Conservation (phyloP, 306 rosid genomes). For the Cajanus cajan region DNA sequence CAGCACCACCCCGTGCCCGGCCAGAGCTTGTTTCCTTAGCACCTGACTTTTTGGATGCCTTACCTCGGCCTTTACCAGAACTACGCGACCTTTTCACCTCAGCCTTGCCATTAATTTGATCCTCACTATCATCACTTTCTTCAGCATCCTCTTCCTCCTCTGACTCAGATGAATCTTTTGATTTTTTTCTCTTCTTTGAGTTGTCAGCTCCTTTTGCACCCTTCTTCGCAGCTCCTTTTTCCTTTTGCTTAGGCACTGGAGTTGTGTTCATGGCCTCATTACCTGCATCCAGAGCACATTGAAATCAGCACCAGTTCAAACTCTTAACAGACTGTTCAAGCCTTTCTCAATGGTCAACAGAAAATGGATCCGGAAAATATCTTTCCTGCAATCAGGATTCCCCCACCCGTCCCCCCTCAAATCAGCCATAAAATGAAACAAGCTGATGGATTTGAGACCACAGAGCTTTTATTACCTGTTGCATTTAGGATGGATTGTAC, state of each 20-base stretch:
- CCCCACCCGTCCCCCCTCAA: neutral
- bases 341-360: slow-evolving; percentile 13
- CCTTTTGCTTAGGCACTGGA: slow-evolving; percentile 56
- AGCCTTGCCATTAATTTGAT: slow-evolving; percentile 53
- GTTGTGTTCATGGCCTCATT: slow-evolving; percentile 40
- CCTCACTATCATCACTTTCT: slow-evolving; percentile 58
- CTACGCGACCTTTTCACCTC: slow-evolving; percentile 40
- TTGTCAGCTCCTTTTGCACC: slow-evolving; percentile 59
- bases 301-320: slow-evolving; percentile 13
- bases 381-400: neutral
- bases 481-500: neutral
- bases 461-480: too few relatives aligned
- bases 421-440: neutral
- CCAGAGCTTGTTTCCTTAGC: slow-evolving; percentile 41
- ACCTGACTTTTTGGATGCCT: slow-evolving; percentile 48
- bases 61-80: slow-evolving; percentile 57
- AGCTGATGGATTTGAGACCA: too few relatives aligned
- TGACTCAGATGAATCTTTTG: slow-evolving; percentile 65
- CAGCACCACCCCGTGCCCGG: slow-evolving; percentile 61
- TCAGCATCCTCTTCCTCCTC: slow-evolving; percentile 60
- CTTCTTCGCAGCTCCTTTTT: slow-evolving; percentile 57
- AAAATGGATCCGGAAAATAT: neutral
- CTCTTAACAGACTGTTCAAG: neutral
- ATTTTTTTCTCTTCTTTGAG: slow-evolving; percentile 75
- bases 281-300: slow-evolving; percentile 40